Evolutionary conservation across 2,329 filamentous ascomycete genomes (phyloP), one percentile per base, ranked within the genome.

Genomic region (Colletotrichum sp.): DNA sequence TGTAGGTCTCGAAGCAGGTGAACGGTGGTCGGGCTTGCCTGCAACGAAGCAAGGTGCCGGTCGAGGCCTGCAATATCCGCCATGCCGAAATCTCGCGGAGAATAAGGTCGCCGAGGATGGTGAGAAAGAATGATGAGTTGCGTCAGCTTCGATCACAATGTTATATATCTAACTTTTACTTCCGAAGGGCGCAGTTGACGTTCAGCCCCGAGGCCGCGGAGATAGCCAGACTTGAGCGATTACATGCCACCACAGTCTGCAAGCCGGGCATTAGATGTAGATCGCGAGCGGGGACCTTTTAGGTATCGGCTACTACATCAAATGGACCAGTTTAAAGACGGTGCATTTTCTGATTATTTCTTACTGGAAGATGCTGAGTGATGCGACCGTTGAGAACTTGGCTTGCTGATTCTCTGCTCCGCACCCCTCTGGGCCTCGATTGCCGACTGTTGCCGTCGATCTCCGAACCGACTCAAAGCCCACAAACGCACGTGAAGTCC

Each of bases 1-100:
- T 84, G 83, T 3, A 84, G 77, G 15, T 81, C 78, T 3, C 78
- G 80, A 57, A 84, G 82, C 12, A 84, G 78, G 12, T 79, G 71
- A 9, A 79, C 72, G 15, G 81, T 81, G 30, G 69, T 66, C 15
- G 80, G 73, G 61, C 77, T 79, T 19, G 83, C 83, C 55, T 78
- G 63, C 68, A 84, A 63, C 25, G 83, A 83, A 39, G 78, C 78
- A 34, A 84, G 69, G 16, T 82, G 79, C n/a, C 74, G 79, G n/a
- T 83, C 78, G n/a, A 84, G 32, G 30, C 19, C 48, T 57, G 55
- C 34, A 27, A 64, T 12, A 13, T 25, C 11, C 32, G 39, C 30
- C 65, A 69, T 61, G 11, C 16, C 12, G 11, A 30, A 30, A 34
- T n/a, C 13, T 34, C 16, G 11, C 9, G 19, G 19, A 30, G 12